These are phyloP conservation scores for Hanseniaspora pseudoguilliermondii DNA, from an alignment of 805 yeast species.

Conservation along the genomic window DNA sequence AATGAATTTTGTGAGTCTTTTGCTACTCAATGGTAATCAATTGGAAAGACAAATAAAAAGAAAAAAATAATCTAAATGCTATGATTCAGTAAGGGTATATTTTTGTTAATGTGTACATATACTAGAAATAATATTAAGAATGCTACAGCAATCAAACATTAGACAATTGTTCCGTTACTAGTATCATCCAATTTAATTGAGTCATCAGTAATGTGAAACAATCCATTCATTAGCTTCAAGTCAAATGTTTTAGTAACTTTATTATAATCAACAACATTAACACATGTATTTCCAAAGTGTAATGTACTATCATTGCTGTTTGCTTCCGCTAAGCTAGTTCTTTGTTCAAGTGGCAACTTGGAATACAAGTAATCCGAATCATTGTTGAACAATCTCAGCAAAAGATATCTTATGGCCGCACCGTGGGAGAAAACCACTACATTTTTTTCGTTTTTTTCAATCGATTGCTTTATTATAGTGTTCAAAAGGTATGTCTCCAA, in stretches of 20 bases:
- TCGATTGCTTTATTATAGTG: constrained; percentile 30
- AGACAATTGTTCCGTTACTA: constrained; percentile 11
- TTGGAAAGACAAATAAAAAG: neutral
- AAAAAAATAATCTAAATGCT: too few species aligned
- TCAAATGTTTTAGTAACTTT: constrained; percentile 31
- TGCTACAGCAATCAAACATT: neutral
- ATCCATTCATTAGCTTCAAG: constrained; percentile 5
- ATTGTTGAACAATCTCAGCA: constrained; percentile 38
- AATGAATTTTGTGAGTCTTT: too few species aligned
- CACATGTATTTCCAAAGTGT: constrained; percentile 66
- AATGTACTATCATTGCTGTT: constrained; percentile 30
- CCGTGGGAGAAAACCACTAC: constrained; percentile 65
- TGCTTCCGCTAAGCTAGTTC: constrained; percentile 8
- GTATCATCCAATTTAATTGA: constrained; percentile 8
- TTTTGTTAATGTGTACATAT: neutral
- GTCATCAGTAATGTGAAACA: constrained; percentile 5
- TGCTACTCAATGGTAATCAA: neutral
- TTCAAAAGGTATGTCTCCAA: constrained; percentile 35
- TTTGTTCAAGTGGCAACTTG: constrained; percentile 14
- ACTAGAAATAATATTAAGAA: neutral
- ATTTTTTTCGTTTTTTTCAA: constrained; percentile 30
- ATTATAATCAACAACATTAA: constrained; percentile 50
- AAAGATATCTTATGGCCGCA: constrained; percentile 52
- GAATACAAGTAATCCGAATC: constrained; percentile 17
- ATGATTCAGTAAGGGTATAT: too few species aligned